Evolutionary conservation across 1,284 basidiomycete genomes (phyloP).

Genomic region (Tilletia walkeri): DNA sequence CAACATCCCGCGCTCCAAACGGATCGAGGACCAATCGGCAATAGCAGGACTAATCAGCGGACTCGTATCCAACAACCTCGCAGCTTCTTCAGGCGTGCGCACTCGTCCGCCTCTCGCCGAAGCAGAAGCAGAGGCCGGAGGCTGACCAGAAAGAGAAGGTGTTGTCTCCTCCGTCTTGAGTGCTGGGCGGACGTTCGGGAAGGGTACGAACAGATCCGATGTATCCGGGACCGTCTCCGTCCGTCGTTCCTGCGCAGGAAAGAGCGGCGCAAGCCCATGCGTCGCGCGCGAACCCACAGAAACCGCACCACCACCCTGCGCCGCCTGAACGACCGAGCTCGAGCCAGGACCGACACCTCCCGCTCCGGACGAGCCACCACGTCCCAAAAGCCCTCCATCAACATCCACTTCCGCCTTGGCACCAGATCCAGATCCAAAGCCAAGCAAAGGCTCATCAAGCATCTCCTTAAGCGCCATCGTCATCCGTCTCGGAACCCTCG

Average conservation of each 20-base stretch:
- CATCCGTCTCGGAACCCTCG: background rate
- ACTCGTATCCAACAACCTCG: constrained; percentile 31
- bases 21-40: constrained; percentile 47
- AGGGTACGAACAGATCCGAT: constrained; percentile 33
- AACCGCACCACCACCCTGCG: background rate
- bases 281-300: background rate
- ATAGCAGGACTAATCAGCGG: constrained; percentile 44
- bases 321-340: no score
- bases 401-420: no score
- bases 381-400: no score
- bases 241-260: constrained; percentile 32
- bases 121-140: background rate
- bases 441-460: constrained; percentile 40
- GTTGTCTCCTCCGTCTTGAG: no score
- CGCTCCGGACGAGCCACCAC: no score
- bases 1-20: constrained; percentile 37
- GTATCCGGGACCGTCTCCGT: constrained; percentile 34
- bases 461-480: constrained; percentile 22
- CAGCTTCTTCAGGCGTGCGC: constrained; percentile 18
- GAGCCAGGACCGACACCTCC: no score
- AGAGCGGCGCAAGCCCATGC: constrained; percentile 38
- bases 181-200: background rate
- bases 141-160: background rate
- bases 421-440: constrained; percentile 10
- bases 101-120: background rate